These are phyloP conservation scores for Puccinia polysora DNA, from an alignment of 1,284 basidiomycete genomes.

Conservation along the genomic window DNA sequence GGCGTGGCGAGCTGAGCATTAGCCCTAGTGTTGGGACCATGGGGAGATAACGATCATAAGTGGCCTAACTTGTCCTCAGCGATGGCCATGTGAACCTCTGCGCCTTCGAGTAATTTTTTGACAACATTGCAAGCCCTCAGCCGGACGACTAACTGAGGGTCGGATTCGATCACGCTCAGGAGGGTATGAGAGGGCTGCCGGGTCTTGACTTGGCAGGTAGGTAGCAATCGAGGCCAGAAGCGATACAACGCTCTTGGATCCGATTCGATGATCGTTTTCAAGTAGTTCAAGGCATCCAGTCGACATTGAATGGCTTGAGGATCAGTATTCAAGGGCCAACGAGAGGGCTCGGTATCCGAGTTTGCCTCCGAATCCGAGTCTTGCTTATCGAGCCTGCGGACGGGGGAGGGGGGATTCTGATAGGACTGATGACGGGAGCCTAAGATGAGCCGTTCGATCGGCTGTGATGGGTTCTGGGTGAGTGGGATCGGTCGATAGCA, in stretches of 20 bases:
- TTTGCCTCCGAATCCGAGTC: constrained; percentile 18
- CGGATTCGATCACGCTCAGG: constrained; percentile 30
- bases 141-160: constrained; percentile 32
- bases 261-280: constrained; percentile 28
- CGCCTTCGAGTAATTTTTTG: constrained; percentile 3
- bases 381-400: background rate
- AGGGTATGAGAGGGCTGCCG: constrained; percentile 36
- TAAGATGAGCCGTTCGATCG: background rate
- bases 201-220: constrained; percentile 22
- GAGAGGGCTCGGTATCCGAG: background rate
- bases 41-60: background rate
- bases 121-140: constrained; percentile 28
- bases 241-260: constrained; percentile 41
- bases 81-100: constrained; percentile 30
- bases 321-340: background rate
- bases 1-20: background rate
- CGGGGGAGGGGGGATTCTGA: background rate
- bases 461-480: background rate
- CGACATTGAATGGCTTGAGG: constrained; percentile 26
- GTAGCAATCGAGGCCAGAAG: constrained; percentile 36
- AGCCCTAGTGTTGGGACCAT: background rate
- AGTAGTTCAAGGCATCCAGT: constrained; percentile 29
- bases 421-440: background rate
- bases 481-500: constrained; percentile 22
- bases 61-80: constrained; percentile 37